Conservation (phyloP, 345 rosid genomes). For the Acer campestre region DNA sequence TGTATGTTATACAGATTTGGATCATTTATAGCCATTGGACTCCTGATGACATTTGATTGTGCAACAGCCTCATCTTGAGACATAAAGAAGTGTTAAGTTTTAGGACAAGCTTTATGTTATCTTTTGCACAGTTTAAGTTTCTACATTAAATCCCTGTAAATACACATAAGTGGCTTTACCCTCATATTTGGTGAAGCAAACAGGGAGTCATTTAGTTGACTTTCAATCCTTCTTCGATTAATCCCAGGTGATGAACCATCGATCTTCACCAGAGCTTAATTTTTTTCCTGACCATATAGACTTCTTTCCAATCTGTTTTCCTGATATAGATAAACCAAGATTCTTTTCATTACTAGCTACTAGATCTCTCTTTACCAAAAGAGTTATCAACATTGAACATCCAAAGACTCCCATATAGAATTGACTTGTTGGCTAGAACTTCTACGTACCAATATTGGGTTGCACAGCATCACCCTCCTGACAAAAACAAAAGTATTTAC, state of each 20-base stretch:
- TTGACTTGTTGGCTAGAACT: conserved; percentile 14
- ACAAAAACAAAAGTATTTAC: conserved; percentile 9
- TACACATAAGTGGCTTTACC: conserved; percentile 33
- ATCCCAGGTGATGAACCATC: conserved; percentile 40
- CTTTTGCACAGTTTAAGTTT: too few relatives aligned
- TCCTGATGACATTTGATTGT: too few relatives aligned
- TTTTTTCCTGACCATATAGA: too few relatives aligned
- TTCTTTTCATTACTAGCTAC: too few relatives aligned
- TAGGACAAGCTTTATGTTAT: conserved; percentile 8
- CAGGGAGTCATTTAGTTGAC: conserved; percentile 21
- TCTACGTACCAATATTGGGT: not conserved
- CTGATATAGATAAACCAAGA: too few relatives aligned
- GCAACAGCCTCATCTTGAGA: too few relatives aligned
- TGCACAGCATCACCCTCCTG: conserved; percentile 13
- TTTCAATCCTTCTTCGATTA: conserved; percentile 51
- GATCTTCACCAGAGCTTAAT: too few relatives aligned
- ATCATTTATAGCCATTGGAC: too few relatives aligned
- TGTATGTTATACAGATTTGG: not conserved
- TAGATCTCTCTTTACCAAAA: too few relatives aligned
- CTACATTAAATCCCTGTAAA: too few relatives aligned
- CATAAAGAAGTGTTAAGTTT: conserved; percentile 19
- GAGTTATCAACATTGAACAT: conserved; percentile 7
- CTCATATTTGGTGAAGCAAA: conserved; percentile 41
- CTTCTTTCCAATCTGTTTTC: too few relatives aligned
- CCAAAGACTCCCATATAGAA: not conserved